Evolutionary conservation across 2,329 filamentous ascomycete species (phyloP).

Genomic region (Pseudocercospora ulei): DNA sequence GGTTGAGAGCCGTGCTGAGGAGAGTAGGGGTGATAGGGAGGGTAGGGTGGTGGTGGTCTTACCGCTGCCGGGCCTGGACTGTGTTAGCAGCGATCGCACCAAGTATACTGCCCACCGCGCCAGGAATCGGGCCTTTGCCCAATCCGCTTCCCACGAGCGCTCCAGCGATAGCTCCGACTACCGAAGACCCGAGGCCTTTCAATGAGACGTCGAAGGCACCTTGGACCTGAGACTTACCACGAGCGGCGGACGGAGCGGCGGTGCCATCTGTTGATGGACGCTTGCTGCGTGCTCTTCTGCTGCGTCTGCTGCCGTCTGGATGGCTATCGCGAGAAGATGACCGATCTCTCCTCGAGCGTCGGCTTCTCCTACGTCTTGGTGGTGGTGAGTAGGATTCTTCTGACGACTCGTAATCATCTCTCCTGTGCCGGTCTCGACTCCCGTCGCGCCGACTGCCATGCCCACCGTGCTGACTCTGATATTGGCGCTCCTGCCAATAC

Average conservation of each 20-base stretch:
- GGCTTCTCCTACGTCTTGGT: constrained; percentile 8
- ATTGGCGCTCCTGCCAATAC: constrained; percentile 11
- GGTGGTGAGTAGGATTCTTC: constrained; percentile 9
- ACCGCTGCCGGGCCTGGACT: constrained; percentile 30
- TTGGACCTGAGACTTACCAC: constrained; percentile 27
- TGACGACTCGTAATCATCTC: constrained; percentile 18
- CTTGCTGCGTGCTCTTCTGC: constrained; percentile 19
- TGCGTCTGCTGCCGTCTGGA: constrained; percentile 18
- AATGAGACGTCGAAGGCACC: constrained; percentile 27
- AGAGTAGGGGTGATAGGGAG: too few species aligned
- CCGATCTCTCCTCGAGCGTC: constrained; percentile 11
- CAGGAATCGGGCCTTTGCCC: constrained; percentile 24
- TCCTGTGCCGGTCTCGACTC: constrained; percentile 13
- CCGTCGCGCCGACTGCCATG: constrained; percentile 14
- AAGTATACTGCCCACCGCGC: constrained; percentile 25
- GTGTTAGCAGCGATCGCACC: constrained; percentile 29
- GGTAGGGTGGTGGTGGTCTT: constrained; percentile 15
- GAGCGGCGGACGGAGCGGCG: constrained; percentile 13
- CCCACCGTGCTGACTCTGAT: constrained; percentile 12
- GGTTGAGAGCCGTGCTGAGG: too few species aligned
- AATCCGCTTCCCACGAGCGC: constrained; percentile 28
- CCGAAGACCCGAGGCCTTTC: constrained; percentile 25
- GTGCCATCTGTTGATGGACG: constrained; percentile 14
- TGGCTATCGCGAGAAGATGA: constrained; percentile 12
- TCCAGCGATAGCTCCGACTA: constrained; percentile 29